Evolutionary conservation across 176 grass and related monocot genomes (phyloP), one percentile per base, ranked within the genome.

Genomic region (Ampelocalamus luodianensis): DNA sequence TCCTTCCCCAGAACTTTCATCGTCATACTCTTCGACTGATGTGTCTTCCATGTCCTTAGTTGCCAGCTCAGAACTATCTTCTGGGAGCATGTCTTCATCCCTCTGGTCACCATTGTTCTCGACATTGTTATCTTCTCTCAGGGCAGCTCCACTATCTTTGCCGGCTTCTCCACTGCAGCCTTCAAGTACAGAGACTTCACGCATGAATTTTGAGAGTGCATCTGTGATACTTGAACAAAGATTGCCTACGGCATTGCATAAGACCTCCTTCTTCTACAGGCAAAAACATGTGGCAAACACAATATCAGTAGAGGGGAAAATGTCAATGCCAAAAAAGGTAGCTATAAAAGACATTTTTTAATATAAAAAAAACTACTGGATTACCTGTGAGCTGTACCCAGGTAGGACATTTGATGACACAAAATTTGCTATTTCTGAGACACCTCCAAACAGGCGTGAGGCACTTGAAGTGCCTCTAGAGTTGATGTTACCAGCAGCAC

Each of bases 211-310:
- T 1, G 82, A 65, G 36, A 76, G 82, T 2, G 82, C 82, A 2
- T 76, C 63, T 22, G 61, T 84, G 61, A 84, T 84, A 42, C 45
- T 84, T 32, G 82, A 61, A 84, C 82, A 84, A 65, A 84, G 72
- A 24, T 76, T 76, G 49, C 82, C 58, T 7, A 59, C 26, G 16
- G 58, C 76, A 27, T 79, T 79, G 58, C 76, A 46, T 79, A 79
- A 79, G 8, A 46, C 58, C 10, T 84, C 72, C 61, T 76, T 76
- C 60, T 76, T 84, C 61, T 76, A 18, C n/a, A 66, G 32, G 37
- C n/a, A 50, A 43, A 55, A 39, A 42, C 15, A 66, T 29, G 71
- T 65, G 15, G 13, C 22, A 75, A 75, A 46, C 20, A 62, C 43
- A 27, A 40, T 29, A 27, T 66, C 48, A 20, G 37, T 55, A 43